Conservation (phyloP, 495 filamentous ascomycete species). For the Podospora pseudopauciseta region DNA sequence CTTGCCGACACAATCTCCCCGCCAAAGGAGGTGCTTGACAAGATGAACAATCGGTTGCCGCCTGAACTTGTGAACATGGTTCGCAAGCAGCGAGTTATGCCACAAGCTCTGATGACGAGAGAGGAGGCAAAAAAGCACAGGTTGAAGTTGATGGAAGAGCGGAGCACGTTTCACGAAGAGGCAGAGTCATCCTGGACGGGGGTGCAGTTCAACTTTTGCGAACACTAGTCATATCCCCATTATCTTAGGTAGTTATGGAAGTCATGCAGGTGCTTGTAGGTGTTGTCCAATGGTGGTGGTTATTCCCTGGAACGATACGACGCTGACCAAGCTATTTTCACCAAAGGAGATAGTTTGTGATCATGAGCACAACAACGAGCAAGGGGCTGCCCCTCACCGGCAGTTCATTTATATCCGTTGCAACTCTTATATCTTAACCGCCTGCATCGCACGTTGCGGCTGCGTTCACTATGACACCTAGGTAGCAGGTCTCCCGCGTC, state of each 20-base stretch:
- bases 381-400: conserved; percentile 15
- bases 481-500: background rate
- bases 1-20: conserved; percentile 13
- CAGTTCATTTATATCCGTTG: conserved; percentile 13
- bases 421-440: background rate
- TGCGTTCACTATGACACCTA: background rate
- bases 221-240: conserved; percentile 16
- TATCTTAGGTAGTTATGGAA: conserved; percentile 18
- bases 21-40: conserved; percentile 19
- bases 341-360: background rate
- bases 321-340: conserved; percentile 1
- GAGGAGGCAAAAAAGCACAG: conserved; percentile 46
- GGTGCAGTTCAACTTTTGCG: conserved; percentile 16
- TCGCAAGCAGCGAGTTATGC: conserved; percentile 22
- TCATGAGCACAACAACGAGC: background rate
- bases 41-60: conserved; percentile 29
- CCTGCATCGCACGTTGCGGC: background rate
- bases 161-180: conserved; percentile 16
- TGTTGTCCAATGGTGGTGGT: background rate
- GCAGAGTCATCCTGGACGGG: conserved; percentile 3
- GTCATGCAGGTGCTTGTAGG: background rate
- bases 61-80: conserved; percentile 42
- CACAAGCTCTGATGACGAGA: conserved; percentile 34
- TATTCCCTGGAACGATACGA: background rate
- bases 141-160: conserved; percentile 48